Base-by-base conservation (phyloP, 1,139 yeast genomes). In the Debaryomyces nepalensis region DNA sequence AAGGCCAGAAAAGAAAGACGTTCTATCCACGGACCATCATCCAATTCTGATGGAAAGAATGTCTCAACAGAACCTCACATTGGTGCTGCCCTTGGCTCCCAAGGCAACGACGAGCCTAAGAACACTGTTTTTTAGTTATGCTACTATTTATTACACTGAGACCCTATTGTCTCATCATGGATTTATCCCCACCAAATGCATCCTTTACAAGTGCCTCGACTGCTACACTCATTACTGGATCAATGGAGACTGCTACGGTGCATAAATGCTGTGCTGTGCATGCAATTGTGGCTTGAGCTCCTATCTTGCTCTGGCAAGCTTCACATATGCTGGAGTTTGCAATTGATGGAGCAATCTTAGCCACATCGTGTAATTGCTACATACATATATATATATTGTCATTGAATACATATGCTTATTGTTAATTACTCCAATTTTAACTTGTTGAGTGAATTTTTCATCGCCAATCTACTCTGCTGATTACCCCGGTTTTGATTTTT, bases 1-100 rank as follows among this genome's bases (percentile, higher is more conserved):
- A 55, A 53, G 39, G 59, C 69, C n/a, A 53, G 73, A 53, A 38
- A 50, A 10, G 68, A 64, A 44, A 50, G 65, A 24, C 55, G 61
- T 44, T 41, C 59, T 21, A 55, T 58, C 18, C 8, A 40, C 21
- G 12, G 44, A 9, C 47, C 42, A 8, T 44, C 43, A 19, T 38
- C 45, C 26, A 49, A 43, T 18, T 40, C 44, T 35, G 47, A 40
- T 29, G 48, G 42, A 19, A 51, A 48, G 14, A 54, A 55, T 14
- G 49, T 58, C 34, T 63, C 58, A 31, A 16, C 26, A 12, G 43
- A 40, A 12, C 20, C 16, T 5, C 23, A 16, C 10, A 26, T 15
- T 8, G 43, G 42, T 8, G 31, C 45, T 29, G 45, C 45, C 20
- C 42, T 36, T 29, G 18, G 21, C 24, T 29, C 33, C 14, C 33